These are phyloP conservation scores for Phylloporus arenicola DNA, from an alignment of 768 basidiomycete genomes.

Conservation along the genomic window DNA sequence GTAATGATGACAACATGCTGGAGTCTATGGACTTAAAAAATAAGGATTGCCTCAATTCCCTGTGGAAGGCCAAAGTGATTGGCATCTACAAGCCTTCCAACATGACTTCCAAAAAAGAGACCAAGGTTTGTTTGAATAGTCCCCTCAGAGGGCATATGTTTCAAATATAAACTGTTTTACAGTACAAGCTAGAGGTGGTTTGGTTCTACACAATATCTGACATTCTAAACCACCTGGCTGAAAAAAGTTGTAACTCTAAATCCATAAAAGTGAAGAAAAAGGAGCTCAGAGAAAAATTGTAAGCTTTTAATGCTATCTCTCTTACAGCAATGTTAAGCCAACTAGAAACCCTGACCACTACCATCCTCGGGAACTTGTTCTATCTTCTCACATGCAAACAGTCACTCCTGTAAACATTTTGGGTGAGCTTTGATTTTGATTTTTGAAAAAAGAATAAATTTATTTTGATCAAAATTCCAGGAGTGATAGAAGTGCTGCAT, in stretches of 20 bases:
- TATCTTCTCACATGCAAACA: not conserved
- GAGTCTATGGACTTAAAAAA: not conserved
- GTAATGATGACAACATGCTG: not conserved
- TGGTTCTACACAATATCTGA: not conserved
- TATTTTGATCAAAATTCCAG: not conserved
- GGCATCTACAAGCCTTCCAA: not conserved
- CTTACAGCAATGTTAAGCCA: not conserved
- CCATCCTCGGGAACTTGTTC: not conserved
- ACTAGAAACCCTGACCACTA: not conserved
- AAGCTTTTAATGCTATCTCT: not conserved
- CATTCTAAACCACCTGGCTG: not conserved
- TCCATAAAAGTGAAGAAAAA: not conserved
- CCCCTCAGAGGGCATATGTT: not conserved
- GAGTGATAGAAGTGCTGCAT: not conserved
- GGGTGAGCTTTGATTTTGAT: not conserved
- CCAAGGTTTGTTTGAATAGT: not conserved
- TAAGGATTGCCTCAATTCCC: not conserved
- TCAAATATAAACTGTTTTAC: not conserved
- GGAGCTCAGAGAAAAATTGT: not conserved
- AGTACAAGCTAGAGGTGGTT: not conserved
- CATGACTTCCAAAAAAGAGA: not conserved
- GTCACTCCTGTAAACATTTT: not conserved
- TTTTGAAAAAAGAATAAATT: too few species aligned
- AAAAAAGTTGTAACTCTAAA: not conserved
- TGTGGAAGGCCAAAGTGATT: not conserved